These are phyloP conservation scores for Bullera alba DNA, from an alignment of 768 basidiomycete genomes.

Conservation along the genomic window DNA sequence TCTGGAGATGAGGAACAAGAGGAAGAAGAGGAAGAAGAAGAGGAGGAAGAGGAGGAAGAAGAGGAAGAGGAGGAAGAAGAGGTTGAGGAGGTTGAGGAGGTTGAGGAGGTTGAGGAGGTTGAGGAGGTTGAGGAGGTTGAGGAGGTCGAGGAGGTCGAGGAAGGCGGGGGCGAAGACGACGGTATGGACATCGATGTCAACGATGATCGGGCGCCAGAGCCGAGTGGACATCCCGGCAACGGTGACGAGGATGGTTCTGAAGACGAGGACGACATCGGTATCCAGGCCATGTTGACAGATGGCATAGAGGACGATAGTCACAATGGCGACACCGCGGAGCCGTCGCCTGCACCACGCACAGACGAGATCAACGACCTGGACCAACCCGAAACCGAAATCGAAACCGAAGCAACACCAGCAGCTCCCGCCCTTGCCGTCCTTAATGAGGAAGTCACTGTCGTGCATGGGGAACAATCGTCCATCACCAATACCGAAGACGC, in stretches of 20 bases:
- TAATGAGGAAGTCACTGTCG: no score
- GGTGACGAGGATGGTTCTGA: neutral
- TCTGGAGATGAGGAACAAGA: constrained; percentile 9
- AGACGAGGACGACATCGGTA: neutral
- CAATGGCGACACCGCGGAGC: neutral
- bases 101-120: neutral
- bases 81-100: neutral
- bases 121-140: neutral
- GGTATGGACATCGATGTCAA: neutral
- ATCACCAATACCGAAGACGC: neutral
- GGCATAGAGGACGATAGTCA: neutral
- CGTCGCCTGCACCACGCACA: neutral
- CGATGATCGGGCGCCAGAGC: neutral
- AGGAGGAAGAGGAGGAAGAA: constrained; percentile 4
- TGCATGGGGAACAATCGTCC: neutral
- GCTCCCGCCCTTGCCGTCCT: no score
- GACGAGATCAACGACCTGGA: neutral
- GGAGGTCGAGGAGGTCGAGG: neutral
- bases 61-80: constrained; percentile 19
- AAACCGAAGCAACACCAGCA: no score
- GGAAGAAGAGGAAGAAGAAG: constrained; percentile 22
- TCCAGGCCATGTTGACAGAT: no score
- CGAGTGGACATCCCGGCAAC: neutral
- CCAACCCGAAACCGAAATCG: neutral
- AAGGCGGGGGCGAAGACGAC: neutral